A percentile compares a stretch with the other conserved stretches of the same genome.
Evolutionary conservation across 140 eudicot species (phyloP).

Genomic region (Anethum foeniculum): DNA sequence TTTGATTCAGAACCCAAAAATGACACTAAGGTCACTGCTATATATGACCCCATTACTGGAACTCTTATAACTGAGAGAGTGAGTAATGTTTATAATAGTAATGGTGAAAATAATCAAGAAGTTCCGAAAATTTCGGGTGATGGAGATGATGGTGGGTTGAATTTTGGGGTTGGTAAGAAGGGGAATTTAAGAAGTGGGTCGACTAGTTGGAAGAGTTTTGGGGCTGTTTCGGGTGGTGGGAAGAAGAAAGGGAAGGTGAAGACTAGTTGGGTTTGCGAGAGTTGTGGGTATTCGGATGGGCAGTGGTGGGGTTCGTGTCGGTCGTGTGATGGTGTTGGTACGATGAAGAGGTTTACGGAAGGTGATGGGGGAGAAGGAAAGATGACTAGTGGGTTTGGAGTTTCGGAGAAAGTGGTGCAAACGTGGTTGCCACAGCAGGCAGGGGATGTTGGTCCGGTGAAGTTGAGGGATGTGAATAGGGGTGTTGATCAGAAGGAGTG

Average conservation of each 20-base stretch:
- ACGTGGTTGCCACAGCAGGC: conserved; percentile 57
- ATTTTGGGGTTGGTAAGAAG: conserved; percentile 19
- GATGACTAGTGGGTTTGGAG: conserved; percentile 37
- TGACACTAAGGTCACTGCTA: conserved; percentile 22
- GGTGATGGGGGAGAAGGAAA: conserved; percentile 27
- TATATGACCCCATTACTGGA: conserved; percentile 40
- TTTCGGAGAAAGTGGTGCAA: conserved; percentile 41
- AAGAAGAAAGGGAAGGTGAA: conserved; percentile 53
- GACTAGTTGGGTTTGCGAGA: conserved; percentile 53
- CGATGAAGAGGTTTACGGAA: conserved; percentile 45
- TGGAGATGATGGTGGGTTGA: conserved; percentile 15
- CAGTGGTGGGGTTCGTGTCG: conserved; percentile 96
- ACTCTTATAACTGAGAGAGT: conserved; percentile 21
- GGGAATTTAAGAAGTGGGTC: not conserved
- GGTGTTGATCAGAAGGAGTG: conserved; percentile 50
- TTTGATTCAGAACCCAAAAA: not conserved
- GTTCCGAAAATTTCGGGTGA: not conserved
- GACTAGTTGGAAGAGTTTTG: conserved; percentile 9
- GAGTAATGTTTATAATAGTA: not conserved
- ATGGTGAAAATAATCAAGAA: not conserved
- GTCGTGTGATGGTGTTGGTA: conserved; percentile 37
- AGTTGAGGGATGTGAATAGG: conserved; percentile 66
- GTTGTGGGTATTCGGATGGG: conserved; percentile 70
- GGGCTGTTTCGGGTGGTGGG: conserved; percentile 13
- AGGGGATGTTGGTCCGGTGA: conserved; percentile 37